These are phyloP conservation scores for Pichia cephalocereana DNA, from an alignment of 805 yeast genomes.

Conservation along the genomic window DNA sequence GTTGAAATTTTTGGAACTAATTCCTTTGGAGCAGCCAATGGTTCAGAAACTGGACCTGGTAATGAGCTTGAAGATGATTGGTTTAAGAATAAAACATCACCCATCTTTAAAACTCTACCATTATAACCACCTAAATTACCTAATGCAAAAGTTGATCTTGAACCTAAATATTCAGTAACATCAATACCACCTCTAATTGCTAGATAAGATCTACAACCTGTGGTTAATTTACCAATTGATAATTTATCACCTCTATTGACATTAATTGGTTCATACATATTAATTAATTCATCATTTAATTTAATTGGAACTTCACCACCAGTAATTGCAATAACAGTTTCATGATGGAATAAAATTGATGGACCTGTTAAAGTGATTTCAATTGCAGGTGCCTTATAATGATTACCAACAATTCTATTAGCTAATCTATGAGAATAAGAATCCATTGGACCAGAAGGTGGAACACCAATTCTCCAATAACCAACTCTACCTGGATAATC, in stretches of 20 bases:
- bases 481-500: conserved; percentile 89
- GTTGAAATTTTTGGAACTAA: conserved; percentile 45
- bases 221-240: conserved; percentile 66
- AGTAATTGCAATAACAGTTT: conserved; percentile 67
- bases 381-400: conserved; percentile 72
- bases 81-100: conserved; percentile 85
- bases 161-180: conserved; percentile 87
- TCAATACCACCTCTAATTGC: conserved; percentile 91
- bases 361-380: conserved; percentile 90
- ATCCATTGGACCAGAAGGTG: conserved; percentile 99
- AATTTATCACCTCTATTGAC: conserved; percentile 70
- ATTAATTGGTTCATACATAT: conserved; percentile 65
- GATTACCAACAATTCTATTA: conserved; percentile 85
- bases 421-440: conserved; percentile 83
- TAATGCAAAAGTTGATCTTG: conserved; percentile 92
- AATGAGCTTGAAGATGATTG: conserved; percentile 65
- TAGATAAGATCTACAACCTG: conserved; percentile 85
- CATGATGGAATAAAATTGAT: conserved; percentile 72
- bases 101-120: conserved; percentile 84
- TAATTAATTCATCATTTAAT: conserved; percentile 47
- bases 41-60: conserved; percentile 64
- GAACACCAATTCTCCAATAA: conserved; percentile 90
- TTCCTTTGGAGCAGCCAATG: conserved; percentile 45
- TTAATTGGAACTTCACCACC: conserved; percentile 74
- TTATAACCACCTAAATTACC: conserved; percentile 92